A percentile compares a stretch with the other conserved stretches of the same genome.
phyloP scores from a whole-genome alignment of 495 filamentous ascomycete genomes.

The Penicillium cinerascens region DNA sequence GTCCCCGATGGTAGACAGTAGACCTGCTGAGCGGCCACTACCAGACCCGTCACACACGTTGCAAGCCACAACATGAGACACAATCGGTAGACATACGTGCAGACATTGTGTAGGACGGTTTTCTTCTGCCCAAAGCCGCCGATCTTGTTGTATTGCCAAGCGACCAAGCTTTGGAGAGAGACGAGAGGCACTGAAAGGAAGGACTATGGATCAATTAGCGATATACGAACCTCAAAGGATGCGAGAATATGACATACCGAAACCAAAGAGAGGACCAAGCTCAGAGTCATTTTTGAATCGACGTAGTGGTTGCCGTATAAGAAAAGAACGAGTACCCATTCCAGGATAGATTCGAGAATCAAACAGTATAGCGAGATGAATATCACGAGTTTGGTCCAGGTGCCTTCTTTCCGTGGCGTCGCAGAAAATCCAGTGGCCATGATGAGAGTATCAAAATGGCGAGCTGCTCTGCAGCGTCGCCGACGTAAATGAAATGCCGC shows the following conservation, averaged over 20 bases:
- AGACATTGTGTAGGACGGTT: conserved; percentile 32
- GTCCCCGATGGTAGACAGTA: conserved; percentile 33
- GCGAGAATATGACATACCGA: conserved; percentile 28
- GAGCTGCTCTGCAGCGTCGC: conserved; percentile 15
- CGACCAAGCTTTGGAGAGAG: conserved; percentile 41
- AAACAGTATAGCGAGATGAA: conserved; percentile 40
- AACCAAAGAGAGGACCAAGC: conserved; percentile 35
- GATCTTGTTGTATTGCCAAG: conserved; percentile 44
- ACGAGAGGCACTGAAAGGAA: conserved; percentile 39
- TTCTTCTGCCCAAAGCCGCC: conserved; percentile 36
- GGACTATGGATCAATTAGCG: conserved; percentile 26
- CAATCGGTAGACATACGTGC: conserved; percentile 37
- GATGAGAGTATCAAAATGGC: background rate
- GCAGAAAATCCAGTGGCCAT: conserved; percentile 29
- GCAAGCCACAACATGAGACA: conserved; percentile 41
- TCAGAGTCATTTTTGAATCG: conserved; percentile 43
- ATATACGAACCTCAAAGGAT: background rate
- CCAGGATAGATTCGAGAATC: conserved; percentile 36
- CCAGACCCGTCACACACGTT: conserved; percentile 39
- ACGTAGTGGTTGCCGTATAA: conserved; percentile 37
- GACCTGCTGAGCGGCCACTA: conserved; percentile 39
- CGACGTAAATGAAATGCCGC: background rate
- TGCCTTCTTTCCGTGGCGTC: conserved; percentile 28
- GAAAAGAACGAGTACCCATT: conserved; percentile 38
- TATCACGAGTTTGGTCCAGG: conserved; percentile 42